These are phyloP conservation scores for Neotropicomus parvogracilis DNA, from an alignment of 1,284 basidiomycete species.

Conservation along the genomic window DNA sequence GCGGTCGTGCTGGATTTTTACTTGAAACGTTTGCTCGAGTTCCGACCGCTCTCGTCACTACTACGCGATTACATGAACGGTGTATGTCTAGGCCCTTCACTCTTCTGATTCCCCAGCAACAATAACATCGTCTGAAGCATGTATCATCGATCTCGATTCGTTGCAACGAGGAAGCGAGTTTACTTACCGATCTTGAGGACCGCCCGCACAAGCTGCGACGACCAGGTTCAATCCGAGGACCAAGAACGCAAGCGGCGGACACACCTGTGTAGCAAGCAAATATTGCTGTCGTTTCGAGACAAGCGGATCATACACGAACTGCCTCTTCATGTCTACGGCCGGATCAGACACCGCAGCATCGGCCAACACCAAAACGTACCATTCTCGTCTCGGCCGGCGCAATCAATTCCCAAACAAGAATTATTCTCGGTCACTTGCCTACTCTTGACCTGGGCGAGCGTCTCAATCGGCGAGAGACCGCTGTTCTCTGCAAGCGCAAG, in stretches of 20 bases:
- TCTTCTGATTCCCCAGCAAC: conserved; percentile 31
- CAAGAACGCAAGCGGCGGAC: conserved; percentile 17
- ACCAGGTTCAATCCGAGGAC: not conserved
- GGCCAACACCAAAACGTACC: conserved; percentile 48
- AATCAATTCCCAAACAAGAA: conserved; percentile 90
- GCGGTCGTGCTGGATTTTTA: conserved; percentile 3
- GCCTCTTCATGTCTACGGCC: conserved; percentile 88
- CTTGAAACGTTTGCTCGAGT: too few relatives aligned
- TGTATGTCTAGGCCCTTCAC: conserved; percentile 16
- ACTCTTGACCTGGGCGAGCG: conserved; percentile 91
- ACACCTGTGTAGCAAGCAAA: conserved; percentile 92
- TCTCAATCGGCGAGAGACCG: conserved; percentile 94
- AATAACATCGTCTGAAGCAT: conserved; percentile 30
- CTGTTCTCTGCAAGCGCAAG: conserved; percentile 97
- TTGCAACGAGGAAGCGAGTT: not conserved
- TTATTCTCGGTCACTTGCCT: conserved; percentile 88
- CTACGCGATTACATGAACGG: conserved; percentile 27
- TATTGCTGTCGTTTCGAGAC: conserved; percentile 98
- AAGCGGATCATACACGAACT: conserved; percentile 95
- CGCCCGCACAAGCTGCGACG: conserved; percentile 30
- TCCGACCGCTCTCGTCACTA: too few relatives aligned
- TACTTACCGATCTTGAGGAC: conserved; percentile 34
- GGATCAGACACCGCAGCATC: conserved; percentile 1
- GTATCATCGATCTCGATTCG: conserved; percentile 2
- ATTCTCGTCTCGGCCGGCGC: conserved; percentile 80